Evolutionary conservation across 208 protist species (phyloP).

Genomic region (Herpetomonas samuelpessoai): DNA sequence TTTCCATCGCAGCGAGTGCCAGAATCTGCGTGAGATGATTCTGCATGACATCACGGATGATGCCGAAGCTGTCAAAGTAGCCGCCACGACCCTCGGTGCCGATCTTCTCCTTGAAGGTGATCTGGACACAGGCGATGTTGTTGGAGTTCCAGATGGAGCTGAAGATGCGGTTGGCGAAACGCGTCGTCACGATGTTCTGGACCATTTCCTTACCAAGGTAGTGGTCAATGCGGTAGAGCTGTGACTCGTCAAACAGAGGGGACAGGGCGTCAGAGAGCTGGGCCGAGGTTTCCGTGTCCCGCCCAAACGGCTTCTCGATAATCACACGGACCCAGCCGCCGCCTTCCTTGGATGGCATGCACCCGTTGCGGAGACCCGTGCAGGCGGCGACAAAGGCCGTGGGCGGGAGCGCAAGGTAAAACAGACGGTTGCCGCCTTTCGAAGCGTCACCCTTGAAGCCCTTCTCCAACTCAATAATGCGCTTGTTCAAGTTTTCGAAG

Average conservation of each 20-base stretch:
- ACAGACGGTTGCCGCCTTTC: conserved; percentile 81
- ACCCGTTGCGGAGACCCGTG: conserved; percentile 43
- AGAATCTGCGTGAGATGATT: conserved; percentile 95
- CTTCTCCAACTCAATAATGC: conserved; percentile 51
- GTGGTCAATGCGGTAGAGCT: conserved; percentile 95
- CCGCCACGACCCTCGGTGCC: conserved; percentile 90
- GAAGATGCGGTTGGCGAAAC: conserved; percentile 93
- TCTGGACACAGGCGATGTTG: conserved; percentile 88
- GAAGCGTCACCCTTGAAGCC: conserved; percentile 19
- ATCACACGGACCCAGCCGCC: conserved; percentile 83
- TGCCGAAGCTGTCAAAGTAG: conserved; percentile 93
- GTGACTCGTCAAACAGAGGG: conserved; percentile 77
- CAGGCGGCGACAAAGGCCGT: conserved; percentile 68
- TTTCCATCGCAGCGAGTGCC: conserved; percentile 92
- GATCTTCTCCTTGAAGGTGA: conserved; percentile 94
- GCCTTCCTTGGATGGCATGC: conserved; percentile 44
- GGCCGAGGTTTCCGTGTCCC: conserved; percentile 73
- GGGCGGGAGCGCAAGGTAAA: conserved; percentile 91
- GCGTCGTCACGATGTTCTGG: conserved; percentile 91
- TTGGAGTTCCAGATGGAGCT: conserved; percentile 86
- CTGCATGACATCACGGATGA: conserved; percentile 94
- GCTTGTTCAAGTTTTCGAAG: conserved; percentile 59
- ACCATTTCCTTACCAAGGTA: conserved; percentile 95
- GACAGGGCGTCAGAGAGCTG: conserved; percentile 74
- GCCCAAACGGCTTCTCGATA: conserved; percentile 94